These are phyloP conservation scores for Aureobasidium sp. DNA, from an alignment of 2,329 filamentous ascomycete genomes.

Conservation along the genomic window DNA sequence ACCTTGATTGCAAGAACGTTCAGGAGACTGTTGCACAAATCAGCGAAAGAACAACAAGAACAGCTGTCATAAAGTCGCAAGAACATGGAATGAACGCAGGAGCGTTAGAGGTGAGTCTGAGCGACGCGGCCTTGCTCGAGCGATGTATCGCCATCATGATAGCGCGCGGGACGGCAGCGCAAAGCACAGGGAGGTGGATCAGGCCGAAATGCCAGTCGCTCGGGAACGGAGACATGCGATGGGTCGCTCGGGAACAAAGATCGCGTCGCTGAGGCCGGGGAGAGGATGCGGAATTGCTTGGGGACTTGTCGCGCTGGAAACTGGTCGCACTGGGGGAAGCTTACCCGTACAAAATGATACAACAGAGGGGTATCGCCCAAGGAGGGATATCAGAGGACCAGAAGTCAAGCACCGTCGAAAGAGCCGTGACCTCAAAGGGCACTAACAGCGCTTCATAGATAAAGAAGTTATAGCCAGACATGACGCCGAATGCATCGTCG, in stretches of 20 bases:
- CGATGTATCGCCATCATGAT: no score
- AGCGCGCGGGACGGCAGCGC: no score
- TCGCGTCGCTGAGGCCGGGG: neutral
- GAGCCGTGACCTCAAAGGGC: slow-evolving; percentile 42
- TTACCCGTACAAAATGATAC: slow-evolving; percentile 11
- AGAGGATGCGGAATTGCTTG: neutral
- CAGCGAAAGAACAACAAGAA: neutral
- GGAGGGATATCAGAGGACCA: slow-evolving; percentile 36
- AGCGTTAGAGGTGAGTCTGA: no score
- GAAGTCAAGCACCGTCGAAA: slow-evolving; percentile 31
- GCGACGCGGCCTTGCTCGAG: no score
- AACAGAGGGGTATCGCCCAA: slow-evolving; percentile 25
- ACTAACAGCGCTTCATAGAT: slow-evolving; percentile 41
- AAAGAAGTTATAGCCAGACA: slow-evolving; percentile 44
- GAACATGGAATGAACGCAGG: no score
- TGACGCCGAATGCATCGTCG: slow-evolving; percentile 55
- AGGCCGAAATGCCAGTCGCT: neutral
- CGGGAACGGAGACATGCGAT: neutral
- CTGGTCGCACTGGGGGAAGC: neutral
- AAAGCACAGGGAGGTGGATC: neutral
- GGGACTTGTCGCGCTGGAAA: neutral
- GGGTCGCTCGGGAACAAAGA: neutral
- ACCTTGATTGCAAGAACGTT: slow-evolving; percentile 40
- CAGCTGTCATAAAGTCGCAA: no score
- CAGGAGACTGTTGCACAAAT: slow-evolving; percentile 22